A percentile compares a stretch with the other conserved stretches of the same genome.
Evolutionary conservation across 805 yeast species (phyloP).

Genomic region (Pichia pseudocactophila): DNA sequence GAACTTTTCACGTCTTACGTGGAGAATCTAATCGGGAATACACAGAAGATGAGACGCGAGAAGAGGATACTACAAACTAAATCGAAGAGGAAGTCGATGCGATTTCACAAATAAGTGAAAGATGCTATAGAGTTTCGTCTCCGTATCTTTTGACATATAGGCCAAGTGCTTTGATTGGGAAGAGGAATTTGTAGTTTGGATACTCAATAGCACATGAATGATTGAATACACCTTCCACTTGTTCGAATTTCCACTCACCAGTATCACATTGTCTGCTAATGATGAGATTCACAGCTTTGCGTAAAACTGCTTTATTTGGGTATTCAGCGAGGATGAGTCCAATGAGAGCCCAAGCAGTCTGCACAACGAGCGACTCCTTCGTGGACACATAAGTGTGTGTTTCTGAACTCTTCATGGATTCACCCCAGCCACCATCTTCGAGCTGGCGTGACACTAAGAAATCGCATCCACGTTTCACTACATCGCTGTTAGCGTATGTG

Average conservation of each 20-base stretch:
- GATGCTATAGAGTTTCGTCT: slow-evolving; percentile 12
- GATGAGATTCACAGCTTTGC: slow-evolving; percentile 52
- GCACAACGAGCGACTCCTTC: slow-evolving; percentile 61
- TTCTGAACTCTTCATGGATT: slow-evolving; percentile 85
- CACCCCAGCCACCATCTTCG: slow-evolving; percentile 97
- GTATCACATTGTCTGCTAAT: slow-evolving; percentile 56
- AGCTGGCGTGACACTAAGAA: slow-evolving; percentile 69
- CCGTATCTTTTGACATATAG: slow-evolving; percentile 34
- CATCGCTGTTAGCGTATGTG: slow-evolving; percentile 49
- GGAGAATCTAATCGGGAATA: slow-evolving; percentile 82
- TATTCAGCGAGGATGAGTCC: slow-evolving; percentile 74
- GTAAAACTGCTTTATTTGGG: slow-evolving; percentile 58
- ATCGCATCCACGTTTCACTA: slow-evolving; percentile 73
- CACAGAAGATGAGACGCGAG: slow-evolving; percentile 62
- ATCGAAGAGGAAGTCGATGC: background rate
- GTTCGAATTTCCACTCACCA: slow-evolving; percentile 84
- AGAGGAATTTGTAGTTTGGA: slow-evolving; percentile 83
- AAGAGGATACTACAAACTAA: slow-evolving; percentile 5
- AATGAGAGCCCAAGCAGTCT: slow-evolving; percentile 87
- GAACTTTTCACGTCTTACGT: slow-evolving; percentile 78
- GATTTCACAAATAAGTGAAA: background rate
- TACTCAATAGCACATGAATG: slow-evolving; percentile 89
- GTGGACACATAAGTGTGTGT: slow-evolving; percentile 61
- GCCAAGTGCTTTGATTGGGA: slow-evolving; percentile 90
- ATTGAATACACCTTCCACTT: slow-evolving; percentile 92